phyloP scores from a whole-genome alignment of 139 green algal species.

The Chlamydomonas asymmetrica region DNA sequence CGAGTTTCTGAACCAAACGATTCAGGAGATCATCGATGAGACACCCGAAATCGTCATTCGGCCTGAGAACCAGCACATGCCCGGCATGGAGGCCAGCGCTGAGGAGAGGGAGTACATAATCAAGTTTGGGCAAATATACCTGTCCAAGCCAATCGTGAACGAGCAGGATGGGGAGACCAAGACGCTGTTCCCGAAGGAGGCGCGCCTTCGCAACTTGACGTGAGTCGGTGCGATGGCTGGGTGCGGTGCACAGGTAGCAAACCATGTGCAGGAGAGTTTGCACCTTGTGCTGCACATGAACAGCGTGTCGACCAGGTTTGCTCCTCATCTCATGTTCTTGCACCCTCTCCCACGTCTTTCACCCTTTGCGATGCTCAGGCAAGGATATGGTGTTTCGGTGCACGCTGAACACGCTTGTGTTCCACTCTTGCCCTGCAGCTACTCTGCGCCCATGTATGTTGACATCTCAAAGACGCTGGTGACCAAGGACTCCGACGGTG shows the following conservation, averaged over 20 bases:
- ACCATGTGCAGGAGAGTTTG: no score
- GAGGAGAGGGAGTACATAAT: constrained; percentile 65
- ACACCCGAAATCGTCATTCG: constrained; percentile 66
- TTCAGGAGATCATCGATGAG: constrained; percentile 71
- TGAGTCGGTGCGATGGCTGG: no score
- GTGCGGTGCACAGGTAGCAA: no score
- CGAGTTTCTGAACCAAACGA: constrained; percentile 94
- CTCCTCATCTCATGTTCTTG: no score
- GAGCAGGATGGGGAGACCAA: constrained; percentile 90
- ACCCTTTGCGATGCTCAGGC: no score
- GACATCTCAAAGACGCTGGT: constrained; percentile 82
- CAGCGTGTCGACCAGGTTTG: no score
- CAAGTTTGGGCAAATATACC: constrained; percentile 95
- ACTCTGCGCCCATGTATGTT: constrained; percentile 95
- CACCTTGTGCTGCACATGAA: no score
- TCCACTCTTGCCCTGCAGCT: constrained; percentile 54
- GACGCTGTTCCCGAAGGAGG: constrained; percentile 94
- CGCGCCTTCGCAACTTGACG: constrained; percentile 94
- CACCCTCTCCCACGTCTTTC: not conserved
- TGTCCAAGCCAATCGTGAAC: constrained; percentile 89
- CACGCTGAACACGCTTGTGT: no score
- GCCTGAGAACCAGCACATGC: constrained; percentile 84
- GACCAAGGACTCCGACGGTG: constrained; percentile 47
- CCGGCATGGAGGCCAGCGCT: constrained; percentile 36
- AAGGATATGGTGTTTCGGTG: no score